Conservation (phyloP, 805 yeast species). For the Myxozyma neotropica region DNA sequence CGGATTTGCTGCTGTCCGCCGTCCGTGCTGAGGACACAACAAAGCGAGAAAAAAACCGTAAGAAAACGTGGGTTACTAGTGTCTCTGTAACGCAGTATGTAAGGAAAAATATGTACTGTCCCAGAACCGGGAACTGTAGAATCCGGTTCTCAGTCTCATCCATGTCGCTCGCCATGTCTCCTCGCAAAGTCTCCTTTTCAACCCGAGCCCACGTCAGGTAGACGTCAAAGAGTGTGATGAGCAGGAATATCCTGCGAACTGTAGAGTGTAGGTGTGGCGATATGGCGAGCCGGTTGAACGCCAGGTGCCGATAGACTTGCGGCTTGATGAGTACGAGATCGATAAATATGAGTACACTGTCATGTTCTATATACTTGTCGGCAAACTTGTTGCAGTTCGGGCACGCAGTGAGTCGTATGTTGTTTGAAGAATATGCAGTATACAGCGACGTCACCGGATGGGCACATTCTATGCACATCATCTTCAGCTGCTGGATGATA, state of each 20-base stretch:
- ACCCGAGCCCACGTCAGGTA: slow-evolving; percentile 90
- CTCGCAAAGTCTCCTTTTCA: slow-evolving; percentile 55
- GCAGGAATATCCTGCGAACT: slow-evolving; percentile 54
- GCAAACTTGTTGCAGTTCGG: slow-evolving; percentile 69
- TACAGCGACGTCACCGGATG: slow-evolving; percentile 64
- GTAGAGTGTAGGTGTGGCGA: slow-evolving; percentile 33
- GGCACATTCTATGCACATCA: slow-evolving; percentile 93
- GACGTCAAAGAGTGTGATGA: slow-evolving; percentile 79
- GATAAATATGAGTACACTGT: slow-evolving; percentile 77
- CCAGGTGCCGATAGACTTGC: slow-evolving; percentile 76
- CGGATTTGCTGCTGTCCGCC: not conserved
- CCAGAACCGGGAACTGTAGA: slow-evolving; percentile 39
- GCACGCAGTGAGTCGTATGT: slow-evolving; percentile 80
- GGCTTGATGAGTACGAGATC: slow-evolving; percentile 83
- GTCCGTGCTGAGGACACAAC: slow-evolving; percentile 1
- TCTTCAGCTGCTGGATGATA: slow-evolving; percentile 41
- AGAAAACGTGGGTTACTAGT: slow-evolving; percentile 40
- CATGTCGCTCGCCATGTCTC: not conserved
- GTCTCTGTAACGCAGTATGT: slow-evolving; percentile 44
- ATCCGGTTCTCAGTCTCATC: slow-evolving; percentile 25
- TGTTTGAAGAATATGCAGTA: slow-evolving; percentile 71
- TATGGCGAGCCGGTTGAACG: slow-evolving; percentile 62
- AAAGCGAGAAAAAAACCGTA: slow-evolving; percentile 44
- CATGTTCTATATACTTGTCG: slow-evolving; percentile 90
- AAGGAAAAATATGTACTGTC: slow-evolving; percentile 46